Evolutionary conservation across 2,329 filamentous ascomycete species (phyloP).

Genomic region (Bisporella sp.): DNA sequence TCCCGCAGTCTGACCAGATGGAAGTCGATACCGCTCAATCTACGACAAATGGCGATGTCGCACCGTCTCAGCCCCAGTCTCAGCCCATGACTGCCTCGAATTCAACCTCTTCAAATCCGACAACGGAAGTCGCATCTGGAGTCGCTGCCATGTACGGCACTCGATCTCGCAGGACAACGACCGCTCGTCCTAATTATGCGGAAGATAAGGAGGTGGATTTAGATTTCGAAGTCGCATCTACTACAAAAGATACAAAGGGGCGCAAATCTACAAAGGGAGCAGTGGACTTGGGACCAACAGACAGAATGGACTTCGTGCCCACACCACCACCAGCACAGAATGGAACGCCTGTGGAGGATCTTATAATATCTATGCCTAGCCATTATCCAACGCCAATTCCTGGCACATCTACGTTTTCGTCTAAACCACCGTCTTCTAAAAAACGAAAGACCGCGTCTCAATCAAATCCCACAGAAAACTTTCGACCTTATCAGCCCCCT

Average conservation of each 20-base stretch:
- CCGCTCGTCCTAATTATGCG: constrained; percentile 84
- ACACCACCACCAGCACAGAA: constrained; percentile 23
- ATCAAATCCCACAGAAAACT: constrained; percentile 1
- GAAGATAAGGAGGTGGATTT: constrained; percentile 88
- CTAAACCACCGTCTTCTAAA: constrained; percentile 50
- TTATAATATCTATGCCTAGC: constrained; percentile 3
- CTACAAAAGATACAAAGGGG: constrained; percentile 41
- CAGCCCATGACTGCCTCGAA: constrained; percentile 43
- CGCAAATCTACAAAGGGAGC: constrained; percentile 47
- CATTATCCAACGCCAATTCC: constrained; percentile 42
- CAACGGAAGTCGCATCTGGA: constrained; percentile 37
- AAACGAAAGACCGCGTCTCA: constrained; percentile 69
- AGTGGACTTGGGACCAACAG: constrained; percentile 16
- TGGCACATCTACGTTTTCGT: constrained; percentile 51
- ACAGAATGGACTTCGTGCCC: constrained; percentile 19
- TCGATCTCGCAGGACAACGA: constrained; percentile 82
- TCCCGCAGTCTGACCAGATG: constrained; percentile 3
- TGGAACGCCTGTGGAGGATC: constrained; percentile 14
- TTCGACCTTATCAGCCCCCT: constrained; percentile 1
- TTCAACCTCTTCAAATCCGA: constrained; percentile 37
- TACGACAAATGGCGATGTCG: constrained; percentile 8
- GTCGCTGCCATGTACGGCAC: constrained; percentile 68
- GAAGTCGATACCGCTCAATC: constrained; percentile 8
- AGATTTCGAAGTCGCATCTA: constrained; percentile 67
- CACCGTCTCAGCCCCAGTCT: constrained; percentile 23